Percentiles rank a stretch among this genome's conserved stretches.
phyloP scores from a whole-genome alignment of 495 filamentous ascomycete genomes.

The Aspergillus olivimuriae region DNA sequence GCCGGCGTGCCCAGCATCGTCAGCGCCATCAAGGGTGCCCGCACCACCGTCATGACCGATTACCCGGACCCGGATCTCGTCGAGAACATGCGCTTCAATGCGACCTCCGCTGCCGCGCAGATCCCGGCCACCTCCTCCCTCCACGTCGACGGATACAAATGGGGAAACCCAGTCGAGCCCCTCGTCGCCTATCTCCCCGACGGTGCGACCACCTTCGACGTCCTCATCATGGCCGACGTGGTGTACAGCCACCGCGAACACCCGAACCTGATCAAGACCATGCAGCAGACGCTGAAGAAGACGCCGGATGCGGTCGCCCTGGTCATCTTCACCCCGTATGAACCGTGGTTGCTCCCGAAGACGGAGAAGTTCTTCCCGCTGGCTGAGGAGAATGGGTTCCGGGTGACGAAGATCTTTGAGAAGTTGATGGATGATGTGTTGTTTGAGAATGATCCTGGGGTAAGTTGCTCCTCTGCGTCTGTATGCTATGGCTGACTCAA shows the following conservation, averaged over 20 bases:
- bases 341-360: slow-evolving; percentile 79
- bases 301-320: slow-evolving; percentile 53
- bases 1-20: slow-evolving; percentile 80
- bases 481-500: not conserved
- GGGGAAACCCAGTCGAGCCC: slow-evolving; percentile 56
- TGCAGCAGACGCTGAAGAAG: slow-evolving; percentile 55
- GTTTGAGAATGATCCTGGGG: slow-evolving; percentile 81
- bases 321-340: slow-evolving; percentile 90
- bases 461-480: slow-evolving; percentile 23
- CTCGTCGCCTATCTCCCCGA: slow-evolving; percentile 46
- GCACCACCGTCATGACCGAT: slow-evolving; percentile 73
- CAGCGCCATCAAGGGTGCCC: slow-evolving; percentile 63
- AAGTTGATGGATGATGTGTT: slow-evolving; percentile 74
- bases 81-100: slow-evolving; percentile 66
- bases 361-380: slow-evolving; percentile 83
- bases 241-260: slow-evolving; percentile 89
- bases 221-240: slow-evolving; percentile 80
- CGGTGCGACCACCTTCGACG: slow-evolving; percentile 53
- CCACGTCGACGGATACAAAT: slow-evolving; percentile 66
- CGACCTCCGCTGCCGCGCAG: slow-evolving; percentile 37
- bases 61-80: slow-evolving; percentile 80
- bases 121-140: slow-evolving; percentile 34
- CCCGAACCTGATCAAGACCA: slow-evolving; percentile 61
- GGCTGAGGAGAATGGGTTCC: slow-evolving; percentile 59
- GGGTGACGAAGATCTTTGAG: slow-evolving; percentile 72